Evolutionary conservation across 2,329 filamentous ascomycete species (phyloP), one percentile per base, ranked within the genome.

Genomic region (Aphanocladium album): DNA sequence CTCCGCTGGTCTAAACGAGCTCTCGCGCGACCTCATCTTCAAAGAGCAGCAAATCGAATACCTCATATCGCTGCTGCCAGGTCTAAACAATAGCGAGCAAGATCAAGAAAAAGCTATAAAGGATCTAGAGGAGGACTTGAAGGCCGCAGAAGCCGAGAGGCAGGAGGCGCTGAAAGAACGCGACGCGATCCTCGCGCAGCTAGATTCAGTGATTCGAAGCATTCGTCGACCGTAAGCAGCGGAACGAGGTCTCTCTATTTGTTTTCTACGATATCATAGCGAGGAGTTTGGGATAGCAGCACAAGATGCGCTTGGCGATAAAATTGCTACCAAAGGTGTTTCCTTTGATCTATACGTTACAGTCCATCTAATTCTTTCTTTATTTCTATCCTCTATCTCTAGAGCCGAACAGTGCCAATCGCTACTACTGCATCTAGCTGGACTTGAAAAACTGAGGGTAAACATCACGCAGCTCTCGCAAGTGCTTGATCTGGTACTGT

Each of bases 361-460:
- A 45, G 21, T 43, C 55, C 19, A 37, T 45, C 25, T 47, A 27
- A 5, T 54, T 19, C 16, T 17, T 49, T 14, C 39, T 17, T 21
- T 19, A 27, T 17, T 51, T 16, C 9, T 16, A 16, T 16, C 35
- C 35, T 39, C 30, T 43, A 27, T 27, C 33, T 43, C 58, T 41
- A 50, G 33, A 6, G 21, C 16, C 14, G 5, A 16, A 25, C 7
- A 16, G 21, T 33, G 16, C 12, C 7, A 21, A 47, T 8, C 5
- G 21, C 2, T 2, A 17, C 6, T 27, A 25, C 53, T 57, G 65
- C 21, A 52, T 30, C 4, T 67, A 68, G 19, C 64, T 67, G 5
- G 76, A 76, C 73, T 90, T 95, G 80, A 99, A 97, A 64, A 96
- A 85, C 61, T 96, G 86, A 0, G 95, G 92, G 66, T 93, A 98